Base-by-base conservation (phyloP, 75 land plant species). In the Cunninghamia lanceolata region DNA sequence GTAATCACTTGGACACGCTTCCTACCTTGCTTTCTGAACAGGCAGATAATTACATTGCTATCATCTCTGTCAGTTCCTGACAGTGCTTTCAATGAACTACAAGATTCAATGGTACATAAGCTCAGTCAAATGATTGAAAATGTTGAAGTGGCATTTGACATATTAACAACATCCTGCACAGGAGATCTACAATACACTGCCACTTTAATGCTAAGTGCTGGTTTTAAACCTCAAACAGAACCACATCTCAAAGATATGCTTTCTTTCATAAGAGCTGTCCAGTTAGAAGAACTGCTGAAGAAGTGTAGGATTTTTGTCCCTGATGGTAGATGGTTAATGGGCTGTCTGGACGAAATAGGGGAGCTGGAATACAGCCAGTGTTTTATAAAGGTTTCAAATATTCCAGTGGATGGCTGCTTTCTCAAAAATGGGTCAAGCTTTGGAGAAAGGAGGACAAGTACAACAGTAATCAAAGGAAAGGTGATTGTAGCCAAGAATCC, bases 401-500 rank as follows among this genome's bases (percentile, higher is more conserved):
- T 94, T 40, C 85, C 86, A 3, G 36, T 93, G 14, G 92, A 91
- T 74, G 93, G 87, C 16, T 87, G 91, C 70, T 89, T 92, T 85
- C 71, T 32, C 6, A 90, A 87, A 77, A 89, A 91, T 85, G 96
- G 93, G 16, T 87, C 93, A 32, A 84, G 81, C 32, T 92, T 91
- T 82, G 73, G 85, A 43, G 90, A 85, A 10, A 32, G 56, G 45
- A 85, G 53, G 56, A 89, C 56, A 50, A 85, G 87, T 78, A 59
- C 87, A 11, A 81, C 88, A 81, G 88, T 96, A 9, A 85, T 98
- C 1, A 90, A 80, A 17, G 99, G 99, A 13, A 79, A 85, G 35
- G 99, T 98, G 42, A 91, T 90, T 16, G 88, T 98, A 74, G 94
- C 99, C 0, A 98, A 95, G 88, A 98, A 98, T 85, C 99, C 99